A percentile compares a stretch with the other conserved stretches of the same genome.
These are phyloP conservation scores for Tuber microsphaerosporum DNA, from an alignment of 495 filamentous ascomycete genomes.

Conservation along the genomic window DNA sequence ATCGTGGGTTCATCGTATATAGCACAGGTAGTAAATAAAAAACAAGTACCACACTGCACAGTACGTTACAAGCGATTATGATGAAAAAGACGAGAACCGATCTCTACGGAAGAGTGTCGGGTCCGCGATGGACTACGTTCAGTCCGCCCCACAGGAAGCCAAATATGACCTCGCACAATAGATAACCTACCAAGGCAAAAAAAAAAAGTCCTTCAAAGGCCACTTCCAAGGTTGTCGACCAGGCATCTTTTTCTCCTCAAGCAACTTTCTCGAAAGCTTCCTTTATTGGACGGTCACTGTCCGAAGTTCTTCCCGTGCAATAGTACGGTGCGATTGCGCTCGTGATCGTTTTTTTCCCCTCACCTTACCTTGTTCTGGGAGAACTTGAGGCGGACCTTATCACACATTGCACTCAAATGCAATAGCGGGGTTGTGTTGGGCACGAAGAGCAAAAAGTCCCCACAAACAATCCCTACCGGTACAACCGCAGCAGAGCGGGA, in stretches of 20 bases:
- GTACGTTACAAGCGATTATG: neutral
- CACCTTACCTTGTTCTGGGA: neutral
- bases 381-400: neutral
- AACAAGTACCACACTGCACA: neutral
- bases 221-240: neutral
- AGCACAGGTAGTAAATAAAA: neutral
- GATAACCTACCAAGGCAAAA: neutral
- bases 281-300: neutral
- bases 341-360: neutral
- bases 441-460: neutral
- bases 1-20: neutral
- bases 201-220: neutral
- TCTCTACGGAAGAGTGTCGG: neutral
- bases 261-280: neutral
- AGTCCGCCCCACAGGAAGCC: neutral
- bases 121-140: neutral
- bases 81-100: neutral
- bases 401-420: neutral
- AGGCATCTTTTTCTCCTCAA: neutral
- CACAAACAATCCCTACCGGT: neutral
- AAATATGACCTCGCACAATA: slow-evolving; percentile 2
- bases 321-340: neutral
- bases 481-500: neutral
- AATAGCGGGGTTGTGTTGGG: neutral
- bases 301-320: neutral